These are phyloP conservation scores for Pyricularia pennisetigena DNA, from an alignment of 2,329 filamentous ascomycete species.

Conservation along the genomic window DNA sequence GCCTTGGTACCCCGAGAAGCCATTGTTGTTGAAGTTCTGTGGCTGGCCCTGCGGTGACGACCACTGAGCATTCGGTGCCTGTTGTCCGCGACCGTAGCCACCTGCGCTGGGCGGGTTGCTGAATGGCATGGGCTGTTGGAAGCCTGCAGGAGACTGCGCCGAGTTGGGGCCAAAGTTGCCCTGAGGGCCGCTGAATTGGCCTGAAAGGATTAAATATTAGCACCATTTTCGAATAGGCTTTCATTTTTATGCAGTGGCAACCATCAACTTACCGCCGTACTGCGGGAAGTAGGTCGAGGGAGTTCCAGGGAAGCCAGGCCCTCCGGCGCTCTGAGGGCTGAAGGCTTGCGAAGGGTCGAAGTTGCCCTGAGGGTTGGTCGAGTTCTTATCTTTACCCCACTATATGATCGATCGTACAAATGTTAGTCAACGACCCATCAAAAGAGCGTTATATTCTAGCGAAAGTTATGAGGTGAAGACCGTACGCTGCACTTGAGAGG, in stretches of 20 bases:
- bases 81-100: constrained; percentile 72
- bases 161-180: constrained; percentile 51
- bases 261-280: constrained; percentile 59
- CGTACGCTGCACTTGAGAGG: constrained; percentile 97
- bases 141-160: constrained; percentile 50
- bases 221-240: background rate
- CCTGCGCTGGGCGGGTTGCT: constrained; percentile 66
- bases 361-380: constrained; percentile 64
- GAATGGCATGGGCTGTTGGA: constrained; percentile 63
- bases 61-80: constrained; percentile 47
- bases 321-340: constrained; percentile 65
- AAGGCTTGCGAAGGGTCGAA: constrained; percentile 71
- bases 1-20: constrained; percentile 54
- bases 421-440: constrained; percentile 17
- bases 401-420: constrained; percentile 26
- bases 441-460: background rate
- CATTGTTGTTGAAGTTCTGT: constrained; percentile 48
- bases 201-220: constrained; percentile 43
- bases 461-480: constrained; percentile 2
- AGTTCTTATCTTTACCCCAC: constrained; percentile 96
- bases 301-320: constrained; percentile 65
- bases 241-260: background rate
- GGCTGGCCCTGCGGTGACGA: constrained; percentile 34
- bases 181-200: constrained; percentile 55
- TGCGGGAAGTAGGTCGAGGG: constrained; percentile 84